Percentiles rank a stretch among this genome's conserved stretches.
Conservation (phyloP, 192 early-diverging fungal genomes). For the Entomortierella beljakovae region DNA sequence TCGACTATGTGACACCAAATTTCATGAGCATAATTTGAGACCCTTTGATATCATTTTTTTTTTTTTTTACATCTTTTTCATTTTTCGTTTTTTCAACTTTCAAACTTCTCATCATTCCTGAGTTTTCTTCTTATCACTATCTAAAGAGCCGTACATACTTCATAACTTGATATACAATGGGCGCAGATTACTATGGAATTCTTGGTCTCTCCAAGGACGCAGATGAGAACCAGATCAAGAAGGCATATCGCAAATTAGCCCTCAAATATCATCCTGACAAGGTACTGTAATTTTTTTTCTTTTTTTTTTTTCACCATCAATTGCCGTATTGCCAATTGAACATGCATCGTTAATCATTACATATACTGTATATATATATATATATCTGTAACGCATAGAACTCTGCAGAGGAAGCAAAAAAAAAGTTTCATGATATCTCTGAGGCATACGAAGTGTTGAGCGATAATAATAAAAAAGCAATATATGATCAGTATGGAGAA, state of each 20-base stretch:
- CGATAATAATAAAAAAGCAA: constrained; percentile 90
- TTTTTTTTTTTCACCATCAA: not conserved
- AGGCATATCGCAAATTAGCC: constrained; percentile 77
- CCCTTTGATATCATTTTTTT: too few species aligned
- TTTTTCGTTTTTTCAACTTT: too few species aligned
- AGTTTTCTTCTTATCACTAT: too few species aligned
- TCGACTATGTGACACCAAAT: too few species aligned
- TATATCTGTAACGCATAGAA: constrained; percentile 12
- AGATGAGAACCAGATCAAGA: constrained; percentile 82
- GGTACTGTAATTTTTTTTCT: constrained; percentile 13
- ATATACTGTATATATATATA: not conserved
- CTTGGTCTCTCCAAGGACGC: constrained; percentile 83
- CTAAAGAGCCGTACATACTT: too few species aligned
- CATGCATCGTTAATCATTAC: not conserved
- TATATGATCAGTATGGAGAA: constrained; percentile 96
- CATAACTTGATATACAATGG: too few species aligned
- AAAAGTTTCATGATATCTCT: constrained; percentile 96
- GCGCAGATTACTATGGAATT: constrained; percentile 97
- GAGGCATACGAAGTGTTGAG: constrained; percentile 97
- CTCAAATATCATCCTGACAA: constrained; percentile 58
- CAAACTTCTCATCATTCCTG: too few species aligned
- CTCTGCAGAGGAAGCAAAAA: constrained; percentile 63
- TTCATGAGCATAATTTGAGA: too few species aligned
- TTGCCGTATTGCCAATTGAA: not conserved
- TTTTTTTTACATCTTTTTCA: too few species aligned